A percentile compares a stretch with the other conserved stretches of the same genome.
phyloP scores from a whole-genome alignment of 306 rosid species.

The Prinsepia uniflora region DNA sequence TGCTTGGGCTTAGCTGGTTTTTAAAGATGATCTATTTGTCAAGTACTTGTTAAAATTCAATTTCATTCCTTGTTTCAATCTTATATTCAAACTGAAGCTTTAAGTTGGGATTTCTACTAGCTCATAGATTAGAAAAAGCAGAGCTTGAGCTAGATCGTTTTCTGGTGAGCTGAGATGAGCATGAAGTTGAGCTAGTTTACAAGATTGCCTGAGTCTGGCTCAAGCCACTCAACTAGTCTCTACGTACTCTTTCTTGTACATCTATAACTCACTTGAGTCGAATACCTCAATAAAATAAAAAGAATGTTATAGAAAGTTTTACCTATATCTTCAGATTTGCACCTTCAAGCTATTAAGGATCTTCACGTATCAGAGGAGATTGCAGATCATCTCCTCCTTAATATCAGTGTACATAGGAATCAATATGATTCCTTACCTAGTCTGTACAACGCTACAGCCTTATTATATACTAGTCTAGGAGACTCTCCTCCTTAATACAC shows the following conservation, averaged over 20 bases:
- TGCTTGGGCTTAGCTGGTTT: too few relatives aligned
- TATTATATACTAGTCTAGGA: too few relatives aligned
- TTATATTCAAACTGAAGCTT: not conserved
- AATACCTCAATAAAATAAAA: not conserved
- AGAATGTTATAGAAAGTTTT: not conserved
- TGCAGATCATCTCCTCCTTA: too few relatives aligned
- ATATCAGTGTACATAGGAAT: too few relatives aligned
- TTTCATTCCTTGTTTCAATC: not conserved
- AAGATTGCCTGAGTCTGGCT: not conserved
- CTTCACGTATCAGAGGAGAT: too few relatives aligned
- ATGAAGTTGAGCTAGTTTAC: not conserved
- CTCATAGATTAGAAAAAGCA: not conserved
- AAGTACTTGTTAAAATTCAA: too few relatives aligned
- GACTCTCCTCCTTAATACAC: too few relatives aligned
- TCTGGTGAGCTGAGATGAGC: not conserved
- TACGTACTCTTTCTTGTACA: not conserved
- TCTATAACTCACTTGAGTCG: not conserved
- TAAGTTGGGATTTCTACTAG: not conserved
- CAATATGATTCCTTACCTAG: too few relatives aligned
- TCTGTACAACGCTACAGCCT: too few relatives aligned
- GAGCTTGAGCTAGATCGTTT: not conserved
- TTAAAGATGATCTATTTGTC: too few relatives aligned
- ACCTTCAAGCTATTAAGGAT: too few relatives aligned
- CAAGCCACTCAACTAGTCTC: not conserved
- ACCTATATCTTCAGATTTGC: not conserved